These are phyloP conservation scores for Aspergillus amoenus DNA, from an alignment of 2,329 filamentous ascomycete species.

Conservation along the genomic window DNA sequence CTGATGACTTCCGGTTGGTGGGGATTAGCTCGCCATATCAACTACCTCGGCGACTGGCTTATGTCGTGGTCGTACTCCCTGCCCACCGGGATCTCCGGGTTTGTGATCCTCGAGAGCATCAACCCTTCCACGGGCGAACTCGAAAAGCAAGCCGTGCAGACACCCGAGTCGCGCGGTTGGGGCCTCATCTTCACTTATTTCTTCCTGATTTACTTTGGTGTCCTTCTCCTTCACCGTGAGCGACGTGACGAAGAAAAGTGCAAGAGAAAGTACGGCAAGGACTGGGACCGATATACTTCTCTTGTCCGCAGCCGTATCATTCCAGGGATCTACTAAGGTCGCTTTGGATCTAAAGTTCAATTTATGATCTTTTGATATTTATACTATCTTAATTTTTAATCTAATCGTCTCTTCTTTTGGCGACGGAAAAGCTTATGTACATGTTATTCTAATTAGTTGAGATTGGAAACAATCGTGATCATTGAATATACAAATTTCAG, in stretches of 20 bases:
- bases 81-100: conserved; percentile 82
- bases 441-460: not conserved
- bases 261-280: conserved; percentile 81
- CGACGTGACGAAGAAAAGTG: conserved; percentile 89
- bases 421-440: not conserved
- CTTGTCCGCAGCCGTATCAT: conserved; percentile 79
- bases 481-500: not conserved
- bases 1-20: conserved; percentile 89
- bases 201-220: conserved; percentile 87
- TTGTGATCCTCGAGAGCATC: conserved; percentile 60
- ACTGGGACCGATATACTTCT: conserved; percentile 87
- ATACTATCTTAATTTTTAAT: not conserved
- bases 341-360: not conserved
- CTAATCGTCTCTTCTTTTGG: not conserved
- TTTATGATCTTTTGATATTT: not conserved
- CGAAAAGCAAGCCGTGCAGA: conserved; percentile 70
- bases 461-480: not conserved
- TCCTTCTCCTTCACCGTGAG: conserved; percentile 83
- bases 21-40: conserved; percentile 89
- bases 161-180: conserved; percentile 74
- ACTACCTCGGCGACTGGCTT: conserved; percentile 93
- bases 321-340: conserved; percentile 72
- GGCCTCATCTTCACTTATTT: conserved; percentile 91
- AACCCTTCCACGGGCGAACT: conserved; percentile 58
- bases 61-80: conserved; percentile 89